phyloP scores from a whole-genome alignment of 257 asterid species.

The Fraxinus pennsylvanica region DNA sequence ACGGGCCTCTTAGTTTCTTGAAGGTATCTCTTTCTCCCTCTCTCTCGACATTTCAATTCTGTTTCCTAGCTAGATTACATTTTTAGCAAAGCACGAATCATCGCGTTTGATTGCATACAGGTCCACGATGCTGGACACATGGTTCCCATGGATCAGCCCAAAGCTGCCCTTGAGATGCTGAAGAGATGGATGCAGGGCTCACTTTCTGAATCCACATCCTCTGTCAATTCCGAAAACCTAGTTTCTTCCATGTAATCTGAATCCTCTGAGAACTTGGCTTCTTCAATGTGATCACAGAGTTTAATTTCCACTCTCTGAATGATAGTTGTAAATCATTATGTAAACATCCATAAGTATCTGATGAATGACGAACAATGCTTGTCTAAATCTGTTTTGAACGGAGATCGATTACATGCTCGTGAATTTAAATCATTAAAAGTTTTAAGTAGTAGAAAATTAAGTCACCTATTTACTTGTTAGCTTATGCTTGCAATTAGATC shows the following conservation, averaged over 20 bases:
- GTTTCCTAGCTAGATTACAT: not conserved
- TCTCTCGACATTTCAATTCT: not conserved
- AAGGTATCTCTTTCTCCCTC: conserved; percentile 49
- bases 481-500: too few relatives aligned
- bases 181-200: conserved; percentile 79
- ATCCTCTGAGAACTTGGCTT: conserved; percentile 43
- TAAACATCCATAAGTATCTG: too few relatives aligned
- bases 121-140: conserved; percentile 94
- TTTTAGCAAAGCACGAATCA: not conserved
- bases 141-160: conserved; percentile 99
- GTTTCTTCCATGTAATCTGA: not conserved
- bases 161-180: conserved; percentile 85
- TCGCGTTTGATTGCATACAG: conserved; percentile 34
- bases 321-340: conserved; percentile 20
- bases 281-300: conserved; percentile 54
- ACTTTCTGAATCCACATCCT: conserved; percentile 35
- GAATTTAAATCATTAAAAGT: too few relatives aligned
- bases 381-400: not conserved
- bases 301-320: conserved; percentile 13
- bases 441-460: too few relatives aligned
- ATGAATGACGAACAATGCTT: not conserved
- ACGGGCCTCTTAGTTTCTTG: conserved; percentile 87
- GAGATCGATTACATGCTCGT: too few relatives aligned
- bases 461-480: too few relatives aligned
- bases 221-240: not conserved